Base-by-base conservation (phyloP, 257 asterid species). In the Solanum virginianum region DNA sequence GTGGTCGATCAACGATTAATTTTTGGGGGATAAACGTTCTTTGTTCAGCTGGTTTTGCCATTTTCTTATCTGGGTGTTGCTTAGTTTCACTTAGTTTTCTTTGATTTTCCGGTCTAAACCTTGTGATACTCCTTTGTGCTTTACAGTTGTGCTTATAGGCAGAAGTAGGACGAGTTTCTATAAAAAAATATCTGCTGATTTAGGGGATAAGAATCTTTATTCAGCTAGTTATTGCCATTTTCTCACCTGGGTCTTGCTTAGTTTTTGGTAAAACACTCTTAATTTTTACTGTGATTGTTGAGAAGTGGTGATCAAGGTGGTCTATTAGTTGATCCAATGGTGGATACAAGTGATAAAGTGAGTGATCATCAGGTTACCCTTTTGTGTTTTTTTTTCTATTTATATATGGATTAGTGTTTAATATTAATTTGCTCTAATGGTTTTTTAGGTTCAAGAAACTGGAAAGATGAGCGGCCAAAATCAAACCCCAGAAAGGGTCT, bases 311-410 rank as follows among this genome's bases (percentile, higher is more conserved):
- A 75, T 75, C 24, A 36, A 65, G 3, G 12, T 63, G 16, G 60
- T 55, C 5, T 59, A 18, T 20, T 16, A 4, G 26, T 10, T 49
- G 17, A 51, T 8, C 7, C 4, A 10, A 90, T 89, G 96, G 92
- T 89, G 93, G 97, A 93, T 94, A 93, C 90, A 90, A 90, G 94
- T 75, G 96, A 94, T 88, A 96, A 94, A 85, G 97, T 93, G 83
- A 92, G 97, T 82, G 93, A 91, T 94, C 92, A 80, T 22, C 2
- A 36, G n/a, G 83, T 69, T 36, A 62, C 32, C 14, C 15, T 57
- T 26, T 1, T 11, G 41, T 7, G 6, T 0, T 20, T 57, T 8
- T 75, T 47, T 1, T 0, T 13, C 3, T 9, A 7, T 74, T 6
- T 24, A 49, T 45, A 2, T 45, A 41, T 74, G 17, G 22, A 22